Conservation (phyloP, 768 basidiomycete species). For the Boletus rubescentipes region DNA sequence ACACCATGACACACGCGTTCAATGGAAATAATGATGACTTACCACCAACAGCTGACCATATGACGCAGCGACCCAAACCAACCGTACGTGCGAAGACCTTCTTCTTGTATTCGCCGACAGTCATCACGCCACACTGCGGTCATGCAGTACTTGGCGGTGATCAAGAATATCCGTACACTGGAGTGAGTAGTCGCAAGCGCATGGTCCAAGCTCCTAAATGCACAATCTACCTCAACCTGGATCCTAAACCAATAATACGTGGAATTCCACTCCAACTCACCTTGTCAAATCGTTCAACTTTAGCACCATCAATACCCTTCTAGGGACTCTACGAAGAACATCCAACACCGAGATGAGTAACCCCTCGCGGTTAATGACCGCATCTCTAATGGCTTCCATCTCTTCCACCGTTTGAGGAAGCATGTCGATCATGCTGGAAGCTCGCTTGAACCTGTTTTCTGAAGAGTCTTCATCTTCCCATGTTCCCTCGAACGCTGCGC, state of each 20-base stretch:
- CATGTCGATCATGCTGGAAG: conserved; percentile 76
- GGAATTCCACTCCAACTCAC: conserved; percentile 33
- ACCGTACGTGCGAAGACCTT: conserved; percentile 46
- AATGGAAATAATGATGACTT: conserved; percentile 26
- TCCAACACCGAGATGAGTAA: conserved; percentile 83
- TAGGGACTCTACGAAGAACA: conserved; percentile 81
- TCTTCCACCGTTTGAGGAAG: conserved; percentile 72
- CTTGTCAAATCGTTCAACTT: conserved; percentile 86
- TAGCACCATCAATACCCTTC: conserved; percentile 79
- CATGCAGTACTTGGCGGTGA: conserved; percentile 87
- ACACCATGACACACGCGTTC: conserved; percentile 1
- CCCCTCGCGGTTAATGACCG: conserved; percentile 81
- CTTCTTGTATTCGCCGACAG: conserved; percentile 46
- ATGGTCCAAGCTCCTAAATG: conserved; percentile 71
- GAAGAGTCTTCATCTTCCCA: conserved; percentile 43
- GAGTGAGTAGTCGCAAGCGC: conserved; percentile 88
- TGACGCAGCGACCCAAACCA: conserved; percentile 50
- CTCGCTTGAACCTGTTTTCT: conserved; percentile 48
- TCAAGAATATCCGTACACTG: conserved; percentile 84
- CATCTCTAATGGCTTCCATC: conserved; percentile 76
- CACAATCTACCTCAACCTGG: not conserved
- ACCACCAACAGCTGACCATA: conserved; percentile 75
- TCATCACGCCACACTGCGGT: conserved; percentile 79
- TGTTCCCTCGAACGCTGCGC: conserved; percentile 69
- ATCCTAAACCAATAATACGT: not conserved